Base-by-base conservation (phyloP, 78 protist genomes). In the Chrysochromulina tobinii region DNA sequence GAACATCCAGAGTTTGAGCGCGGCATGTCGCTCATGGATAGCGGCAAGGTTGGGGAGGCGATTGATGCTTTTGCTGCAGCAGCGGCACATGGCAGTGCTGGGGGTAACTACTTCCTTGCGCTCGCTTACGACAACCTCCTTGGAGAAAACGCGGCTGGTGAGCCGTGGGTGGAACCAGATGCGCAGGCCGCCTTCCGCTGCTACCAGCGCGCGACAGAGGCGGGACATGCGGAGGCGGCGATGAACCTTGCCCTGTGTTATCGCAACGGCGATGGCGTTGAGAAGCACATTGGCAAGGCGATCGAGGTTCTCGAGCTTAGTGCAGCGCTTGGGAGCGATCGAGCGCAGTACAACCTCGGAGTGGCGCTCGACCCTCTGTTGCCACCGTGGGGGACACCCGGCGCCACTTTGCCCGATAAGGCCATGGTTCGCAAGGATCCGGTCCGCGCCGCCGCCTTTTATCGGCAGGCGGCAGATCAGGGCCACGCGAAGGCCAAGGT, bases 281-380 rank as follows among this genome's bases (percentile, higher is more conserved):
- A 6, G 14, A 27, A 17, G n/a, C 7, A 5, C 38, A 51, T 17
- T 27, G 12, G 79, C 55, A 51, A 27, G 23, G 79, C 79, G 50
- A 8, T 69, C 55, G n/a, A 27, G 79, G 21, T 27, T 27, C 6
- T 7, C 51, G 79, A 69, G 51, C 55, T 12, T 1, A 17, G 54
- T 12, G 79, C 79, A 15, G 54, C 51, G 54, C 51, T 51, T 15
- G 79, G 79, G 54, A 14, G 54, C 9, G 79, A 23, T 3, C 38
- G 79, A 18, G 27, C 55, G 20, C 6, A n/a, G 51, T 69, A n/a
- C 79, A 69, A 69, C 79, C 15, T 51, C 38, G 79, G 54, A 12
- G 79, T 69, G n/a, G 79, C 79, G 50, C 79, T 69, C 79, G 79
- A 69, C 79, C 79, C 79, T 27, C 79, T 69, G 79, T 51, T n/a